Conservation (phyloP, 1,284 basidiomycete species). For the Athelia psychrophila region DNA sequence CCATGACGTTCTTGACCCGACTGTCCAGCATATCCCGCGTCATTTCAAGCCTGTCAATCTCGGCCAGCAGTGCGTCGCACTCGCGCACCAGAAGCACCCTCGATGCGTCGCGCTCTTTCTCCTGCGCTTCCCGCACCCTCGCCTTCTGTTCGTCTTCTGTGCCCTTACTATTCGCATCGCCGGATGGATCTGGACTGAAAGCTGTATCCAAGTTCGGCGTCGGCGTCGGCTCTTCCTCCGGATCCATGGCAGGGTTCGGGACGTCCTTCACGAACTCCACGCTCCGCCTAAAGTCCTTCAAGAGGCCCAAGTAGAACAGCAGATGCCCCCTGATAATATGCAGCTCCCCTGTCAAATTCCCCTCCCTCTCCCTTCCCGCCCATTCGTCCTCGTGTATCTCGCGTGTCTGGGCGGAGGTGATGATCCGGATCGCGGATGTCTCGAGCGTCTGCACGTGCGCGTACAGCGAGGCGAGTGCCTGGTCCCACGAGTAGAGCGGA, state of each 20-base stretch:
- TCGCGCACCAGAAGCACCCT: constrained; percentile 36
- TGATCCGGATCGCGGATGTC: neutral
- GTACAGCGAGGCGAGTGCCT: constrained; percentile 45
- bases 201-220: too few species aligned
- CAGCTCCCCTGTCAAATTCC: constrained; percentile 29
- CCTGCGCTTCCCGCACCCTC: neutral
- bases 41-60: constrained; percentile 44
- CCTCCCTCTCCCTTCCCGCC: constrained; percentile 1
- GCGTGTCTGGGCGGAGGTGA: neutral
- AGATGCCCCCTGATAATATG: constrained; percentile 53
- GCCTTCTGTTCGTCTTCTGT: too few species aligned
- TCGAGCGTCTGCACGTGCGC: constrained; percentile 42
- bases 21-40: constrained; percentile 41
- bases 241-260: constrained; percentile 41
- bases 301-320: constrained; percentile 46
- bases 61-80: constrained; percentile 38
- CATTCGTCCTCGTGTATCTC: constrained; percentile 43
- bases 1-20: constrained; percentile 51
- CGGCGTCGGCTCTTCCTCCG: constrained; percentile 1
- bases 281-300: constrained; percentile 47
- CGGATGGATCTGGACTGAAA: too few species aligned
- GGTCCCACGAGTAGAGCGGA: constrained; percentile 56
- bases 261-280: constrained; percentile 44
- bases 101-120: constrained; percentile 17
- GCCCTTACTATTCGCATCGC: too few species aligned